Percentiles rank a stretch among this genome's conserved stretches.
These are phyloP conservation scores for Pezicula carpinea DNA, from an alignment of 2,329 filamentous ascomycete species.

Conservation along the genomic window DNA sequence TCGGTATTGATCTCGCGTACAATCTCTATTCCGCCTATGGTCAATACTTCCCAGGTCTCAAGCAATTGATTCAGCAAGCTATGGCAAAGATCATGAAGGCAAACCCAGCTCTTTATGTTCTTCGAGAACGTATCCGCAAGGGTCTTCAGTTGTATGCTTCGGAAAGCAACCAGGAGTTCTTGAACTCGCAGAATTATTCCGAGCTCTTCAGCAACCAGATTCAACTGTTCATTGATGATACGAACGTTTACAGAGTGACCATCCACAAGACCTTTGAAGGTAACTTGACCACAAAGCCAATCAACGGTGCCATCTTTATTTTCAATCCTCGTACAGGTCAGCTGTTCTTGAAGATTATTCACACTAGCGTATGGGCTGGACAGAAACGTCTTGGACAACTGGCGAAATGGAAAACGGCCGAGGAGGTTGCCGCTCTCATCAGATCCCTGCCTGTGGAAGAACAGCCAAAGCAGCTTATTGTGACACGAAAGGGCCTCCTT, in stretches of 20 bases:
- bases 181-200: slow-evolving; percentile 99
- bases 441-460: slow-evolving; percentile 94
- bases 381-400: slow-evolving; percentile 98
- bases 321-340: slow-evolving; percentile 99
- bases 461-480: slow-evolving; percentile 97
- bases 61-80: slow-evolving; percentile 91
- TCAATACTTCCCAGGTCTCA: slow-evolving; percentile 97
- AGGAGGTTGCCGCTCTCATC: slow-evolving; percentile 98
- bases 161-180: slow-evolving; percentile 97
- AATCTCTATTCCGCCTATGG: slow-evolving; percentile 98
- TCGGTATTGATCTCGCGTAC: slow-evolving; percentile 95
- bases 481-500: slow-evolving; percentile 92
- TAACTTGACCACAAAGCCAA: slow-evolving; percentile 97
- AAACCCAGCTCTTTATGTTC: slow-evolving; percentile 91
- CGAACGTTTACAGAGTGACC: slow-evolving; percentile 97
- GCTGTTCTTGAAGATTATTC: slow-evolving; percentile 97
- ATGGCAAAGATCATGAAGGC: slow-evolving; percentile 99
- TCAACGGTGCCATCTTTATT: slow-evolving; percentile 99
- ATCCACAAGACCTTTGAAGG: slow-evolving; percentile 99
- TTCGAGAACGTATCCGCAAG: slow-evolving; percentile 97
- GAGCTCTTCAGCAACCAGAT: slow-evolving; percentile 99
- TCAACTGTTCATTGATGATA: slow-evolving; percentile 98
- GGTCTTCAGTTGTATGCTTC: slow-evolving; percentile 96
- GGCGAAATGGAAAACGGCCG: slow-evolving; percentile 99
- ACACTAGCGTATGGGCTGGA: slow-evolving; percentile 98